Evolutionary conservation across 768 basidiomycete species (phyloP).

Genomic region (Mycena olivaceomarginata): DNA sequence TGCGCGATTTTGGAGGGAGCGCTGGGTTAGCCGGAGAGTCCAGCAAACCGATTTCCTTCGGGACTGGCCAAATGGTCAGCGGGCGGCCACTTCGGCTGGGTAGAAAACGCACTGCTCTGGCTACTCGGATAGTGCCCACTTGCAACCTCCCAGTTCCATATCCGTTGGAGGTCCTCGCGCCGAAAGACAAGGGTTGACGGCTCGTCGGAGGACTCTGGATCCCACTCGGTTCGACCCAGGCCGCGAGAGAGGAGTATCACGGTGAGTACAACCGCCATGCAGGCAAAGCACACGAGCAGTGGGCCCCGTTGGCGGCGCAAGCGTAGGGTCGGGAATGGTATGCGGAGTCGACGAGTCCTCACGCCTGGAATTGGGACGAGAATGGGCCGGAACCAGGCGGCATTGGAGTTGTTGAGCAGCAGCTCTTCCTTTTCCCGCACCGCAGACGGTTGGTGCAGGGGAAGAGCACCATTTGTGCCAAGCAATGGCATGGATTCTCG

Average conservation of each 20-base stretch:
- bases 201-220: slow-evolving; percentile 65
- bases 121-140: slow-evolving; percentile 93
- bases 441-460: slow-evolving; percentile 62
- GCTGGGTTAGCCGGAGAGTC: slow-evolving; percentile 80
- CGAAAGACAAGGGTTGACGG: slow-evolving; percentile 83
- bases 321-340: slow-evolving; percentile 75
- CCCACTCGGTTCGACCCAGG: slow-evolving; percentile 64
- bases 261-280: slow-evolving; percentile 70
- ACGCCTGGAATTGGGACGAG: slow-evolving; percentile 77
- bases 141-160: slow-evolving; percentile 96
- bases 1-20: slow-evolving; percentile 69
- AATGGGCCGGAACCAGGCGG: slow-evolving; percentile 72
- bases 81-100: slow-evolving; percentile 9
- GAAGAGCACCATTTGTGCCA: slow-evolving; percentile 57
- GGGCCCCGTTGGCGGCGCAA: slow-evolving; percentile 74
- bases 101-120: slow-evolving; percentile 73
- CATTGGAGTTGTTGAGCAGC: slow-evolving; percentile 45
- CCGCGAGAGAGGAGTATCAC: slow-evolving; percentile 66
- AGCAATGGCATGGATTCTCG: slow-evolving; percentile 33
- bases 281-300: slow-evolving; percentile 70
- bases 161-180: slow-evolving; percentile 83
- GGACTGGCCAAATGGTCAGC: slow-evolving; percentile 65
- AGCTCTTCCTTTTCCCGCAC: slow-evolving; percentile 65
- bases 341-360: slow-evolving; percentile 72
- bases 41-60: slow-evolving; percentile 75